Evolutionary conservation across 2,329 filamentous ascomycete genomes (phyloP).

Genomic region (Chaetomium sp.): DNA sequence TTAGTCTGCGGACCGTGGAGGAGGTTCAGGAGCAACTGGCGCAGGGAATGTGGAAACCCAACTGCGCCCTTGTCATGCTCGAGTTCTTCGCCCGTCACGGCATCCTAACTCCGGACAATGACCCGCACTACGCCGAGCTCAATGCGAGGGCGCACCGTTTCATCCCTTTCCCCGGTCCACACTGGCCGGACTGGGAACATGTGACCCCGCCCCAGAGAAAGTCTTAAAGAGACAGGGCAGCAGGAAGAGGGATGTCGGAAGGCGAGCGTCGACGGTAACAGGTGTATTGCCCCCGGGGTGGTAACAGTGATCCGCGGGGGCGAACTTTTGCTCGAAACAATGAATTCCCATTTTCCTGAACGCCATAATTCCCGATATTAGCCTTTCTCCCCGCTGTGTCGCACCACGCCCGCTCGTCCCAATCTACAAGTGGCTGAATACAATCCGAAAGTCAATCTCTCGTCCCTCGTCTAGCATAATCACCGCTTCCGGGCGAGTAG

Average conservation of each 20-base stretch:
- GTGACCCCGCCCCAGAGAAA: constrained; percentile 14
- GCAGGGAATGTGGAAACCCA: constrained; percentile 80
- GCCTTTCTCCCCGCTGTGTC: neutral
- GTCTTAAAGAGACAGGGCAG: constrained; percentile 1
- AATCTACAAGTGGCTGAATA: neutral
- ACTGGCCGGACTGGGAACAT: constrained; percentile 46
- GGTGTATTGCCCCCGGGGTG: constrained; percentile 6
- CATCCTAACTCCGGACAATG: constrained; percentile 70
- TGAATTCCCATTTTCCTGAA: constrained; percentile 17
- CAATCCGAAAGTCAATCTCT: neutral
- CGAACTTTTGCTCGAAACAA: constrained; percentile 2
- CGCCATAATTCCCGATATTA: constrained; percentile 13
- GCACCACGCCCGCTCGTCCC: too few relatives aligned
- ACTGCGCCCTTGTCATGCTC: constrained; percentile 75
- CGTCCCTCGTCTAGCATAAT: neutral
- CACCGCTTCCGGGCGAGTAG: constrained; percentile 77
- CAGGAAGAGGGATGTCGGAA: neutral
- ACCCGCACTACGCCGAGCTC: constrained; percentile 73
- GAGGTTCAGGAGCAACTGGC: constrained; percentile 65
- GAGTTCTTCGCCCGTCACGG: constrained; percentile 89
- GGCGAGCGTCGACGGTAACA: neutral
- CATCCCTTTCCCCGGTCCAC: constrained; percentile 71
- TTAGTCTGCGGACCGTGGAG: constrained; percentile 70
- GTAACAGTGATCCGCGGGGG: constrained; percentile 15
- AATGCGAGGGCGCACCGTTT: constrained; percentile 66